Conservation (phyloP, 805 yeast genomes). For the Cyberlindnera japonica region DNA sequence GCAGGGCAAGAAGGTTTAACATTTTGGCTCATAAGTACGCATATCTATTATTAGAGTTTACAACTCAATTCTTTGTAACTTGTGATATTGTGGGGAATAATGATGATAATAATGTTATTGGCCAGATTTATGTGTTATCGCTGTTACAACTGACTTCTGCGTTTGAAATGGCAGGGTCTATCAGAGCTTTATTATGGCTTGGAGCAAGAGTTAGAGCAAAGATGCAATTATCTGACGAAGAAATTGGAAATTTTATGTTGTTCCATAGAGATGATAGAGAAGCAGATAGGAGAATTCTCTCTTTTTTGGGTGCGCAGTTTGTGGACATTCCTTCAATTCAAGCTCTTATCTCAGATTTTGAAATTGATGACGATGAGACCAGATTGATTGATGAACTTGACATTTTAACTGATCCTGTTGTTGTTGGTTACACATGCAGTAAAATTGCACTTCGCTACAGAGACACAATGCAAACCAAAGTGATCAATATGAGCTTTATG, state of each 20-base stretch:
- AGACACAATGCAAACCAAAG: not conserved
- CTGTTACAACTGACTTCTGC: not conserved
- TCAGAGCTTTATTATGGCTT: slow-evolving; percentile 1
- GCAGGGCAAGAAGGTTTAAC: slow-evolving; percentile 1
- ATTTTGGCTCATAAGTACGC: slow-evolving; percentile 4
- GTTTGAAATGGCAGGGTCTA: not conserved
- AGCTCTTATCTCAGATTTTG: too few species aligned
- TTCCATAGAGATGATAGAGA: slow-evolving; percentile 4
- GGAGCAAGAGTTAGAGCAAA: not conserved
- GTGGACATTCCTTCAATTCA: not conserved
- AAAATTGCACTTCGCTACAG: not conserved
- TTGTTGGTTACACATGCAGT: not conserved
- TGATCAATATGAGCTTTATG: slow-evolving; percentile 1
- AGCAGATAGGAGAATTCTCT: not conserved
- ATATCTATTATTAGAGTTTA: not conserved
- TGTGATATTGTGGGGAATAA: not conserved
- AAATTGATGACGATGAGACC: slow-evolving; percentile 4
- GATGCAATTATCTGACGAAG: not conserved
- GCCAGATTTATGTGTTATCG: not conserved
- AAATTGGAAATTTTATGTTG: not conserved
- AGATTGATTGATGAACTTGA: not conserved
- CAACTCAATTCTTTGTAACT: not conserved
- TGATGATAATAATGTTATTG: not conserved
- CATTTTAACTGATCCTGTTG: not conserved
- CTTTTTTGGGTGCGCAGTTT: not conserved